Evolutionary conservation across 768 basidiomycete genomes (phyloP).

Genomic region (Coprinopsis marcescibilis): DNA sequence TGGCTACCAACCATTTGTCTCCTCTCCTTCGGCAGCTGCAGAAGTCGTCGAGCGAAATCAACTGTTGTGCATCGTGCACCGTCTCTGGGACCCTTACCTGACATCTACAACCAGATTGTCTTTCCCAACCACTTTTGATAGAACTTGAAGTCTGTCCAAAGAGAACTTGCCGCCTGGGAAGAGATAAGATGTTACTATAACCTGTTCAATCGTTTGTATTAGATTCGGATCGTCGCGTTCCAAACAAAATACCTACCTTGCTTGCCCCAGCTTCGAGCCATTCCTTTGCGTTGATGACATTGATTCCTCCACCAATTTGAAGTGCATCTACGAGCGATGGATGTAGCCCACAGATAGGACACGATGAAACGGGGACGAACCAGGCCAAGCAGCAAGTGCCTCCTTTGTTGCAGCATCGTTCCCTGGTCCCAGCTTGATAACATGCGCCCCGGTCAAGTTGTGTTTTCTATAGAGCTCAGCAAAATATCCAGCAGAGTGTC

Average conservation of each 20-base stretch:
- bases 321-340: constrained; percentile 51
- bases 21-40: constrained; percentile 75
- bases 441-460: constrained; percentile 79
- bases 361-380: constrained; percentile 28
- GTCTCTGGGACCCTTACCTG: constrained; percentile 48
- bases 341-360: not conserved
- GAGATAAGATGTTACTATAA: constrained; percentile 96
- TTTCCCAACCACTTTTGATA: constrained; percentile 67
- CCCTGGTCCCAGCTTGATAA: constrained; percentile 90
- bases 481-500: constrained; percentile 75
- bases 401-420: constrained; percentile 88
- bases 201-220: constrained; percentile 52
- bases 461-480: constrained; percentile 71
- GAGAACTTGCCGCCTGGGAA: constrained; percentile 85
- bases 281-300: constrained; percentile 64
- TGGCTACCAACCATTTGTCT: constrained; percentile 86
- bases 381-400: constrained; percentile 81
- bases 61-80: not conserved
- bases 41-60: no score
- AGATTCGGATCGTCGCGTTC: no score
- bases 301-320: constrained; percentile 94
- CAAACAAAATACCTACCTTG: no score
- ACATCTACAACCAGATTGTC: constrained; percentile 92
- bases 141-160: constrained; percentile 54
- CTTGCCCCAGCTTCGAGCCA: constrained; percentile 90